Evolutionary conservation across 1,139 yeast species (phyloP), one percentile per base, ranked within the genome.

Genomic region (Diutina mesorugosa): DNA sequence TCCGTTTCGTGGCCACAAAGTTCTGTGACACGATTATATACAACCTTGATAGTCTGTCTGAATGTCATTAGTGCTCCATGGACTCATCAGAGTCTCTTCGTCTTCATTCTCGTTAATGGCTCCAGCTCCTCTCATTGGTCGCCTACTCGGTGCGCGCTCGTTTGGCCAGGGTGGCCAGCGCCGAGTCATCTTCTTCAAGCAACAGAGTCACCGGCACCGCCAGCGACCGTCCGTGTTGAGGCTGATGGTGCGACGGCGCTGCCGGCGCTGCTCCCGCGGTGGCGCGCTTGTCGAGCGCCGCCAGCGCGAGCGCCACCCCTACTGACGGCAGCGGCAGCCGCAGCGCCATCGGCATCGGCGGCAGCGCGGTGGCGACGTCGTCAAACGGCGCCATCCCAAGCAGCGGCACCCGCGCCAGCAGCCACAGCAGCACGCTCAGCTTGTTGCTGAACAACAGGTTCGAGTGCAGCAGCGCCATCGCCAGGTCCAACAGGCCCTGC

Each of bases 201-300:
- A 32, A 38, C 30, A 14, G 14, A 9, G 45, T 32, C 46, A 35
- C 46, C 16, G 45, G 46, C 28, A 35, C 45, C n/a, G 41, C 45
- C 28, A 18, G 21, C 29, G 18, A 9, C 5, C 53, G 35, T 38
- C 9, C 21, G n/a, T 48, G 26, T 16, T 10, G 51, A 7, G 18
- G 51, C 16, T 16, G 30, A 10, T 47, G 30, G 5, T 14, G 5
- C n/a, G n/a, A 12, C 30, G 38, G 38, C 12, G 14, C 41, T 41
- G 52, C 28, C 41, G 26, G 38, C 16, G 30, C 26, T 28, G 12
- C 9, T n/a, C 28, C 28, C n/a, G 74, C 76, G 26, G 66, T 69
- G 38, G 67, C 54, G 10, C 67, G 61, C 30, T 60, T 59, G 26
- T 59, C 58, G 41, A 61, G 60, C 56, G 59, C 55, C 12, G 55